Conservation (phyloP, 768 basidiomycete species). For the Kwoniella sp. region DNA sequence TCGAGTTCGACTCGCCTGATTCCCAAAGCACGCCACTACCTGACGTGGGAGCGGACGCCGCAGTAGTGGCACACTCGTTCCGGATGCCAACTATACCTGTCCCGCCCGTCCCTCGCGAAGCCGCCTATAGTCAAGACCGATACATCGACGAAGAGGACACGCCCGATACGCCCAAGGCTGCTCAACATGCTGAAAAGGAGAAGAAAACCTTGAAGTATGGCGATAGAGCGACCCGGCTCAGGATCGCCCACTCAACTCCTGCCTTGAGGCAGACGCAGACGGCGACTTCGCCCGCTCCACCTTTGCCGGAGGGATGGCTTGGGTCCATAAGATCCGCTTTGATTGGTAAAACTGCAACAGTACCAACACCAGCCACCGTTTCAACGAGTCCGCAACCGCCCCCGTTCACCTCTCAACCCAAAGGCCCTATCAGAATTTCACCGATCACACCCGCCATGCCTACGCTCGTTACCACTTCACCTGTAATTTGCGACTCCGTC, state of each 20-base stretch:
- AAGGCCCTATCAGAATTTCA: slow-evolving; percentile 21
- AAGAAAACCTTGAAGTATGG: slow-evolving; percentile 36
- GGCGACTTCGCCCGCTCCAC: slow-evolving; percentile 1
- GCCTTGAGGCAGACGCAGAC: slow-evolving; percentile 20
- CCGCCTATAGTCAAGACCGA: background rate
- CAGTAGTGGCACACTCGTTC: slow-evolving; percentile 1
- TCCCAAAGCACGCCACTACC: slow-evolving; percentile 19
- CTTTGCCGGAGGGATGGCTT: slow-evolving; percentile 31
- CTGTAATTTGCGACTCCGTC: slow-evolving; percentile 51
- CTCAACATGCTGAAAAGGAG: background rate
- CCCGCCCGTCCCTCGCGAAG: background rate
- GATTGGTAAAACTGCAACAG: slow-evolving; percentile 15
- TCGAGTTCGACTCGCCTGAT: slow-evolving; percentile 38
- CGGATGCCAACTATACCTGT: slow-evolving; percentile 16
- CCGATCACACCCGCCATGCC: slow-evolving; percentile 37
- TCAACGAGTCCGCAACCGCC: background rate
- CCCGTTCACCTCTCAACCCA: slow-evolving; percentile 5
- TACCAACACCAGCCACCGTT: background rate
- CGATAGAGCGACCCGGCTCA: slow-evolving; percentile 37
- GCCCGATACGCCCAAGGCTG: background rate
- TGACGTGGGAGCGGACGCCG: slow-evolving; percentile 10
- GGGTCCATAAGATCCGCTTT: slow-evolving; percentile 29
- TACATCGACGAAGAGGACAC: background rate
- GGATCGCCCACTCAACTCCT: slow-evolving; percentile 42
- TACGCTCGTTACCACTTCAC: slow-evolving; percentile 34